Evolutionary conservation across 768 basidiomycete genomes (phyloP).

Genomic region (Krasilnikovozyma curviuscula): DNA sequence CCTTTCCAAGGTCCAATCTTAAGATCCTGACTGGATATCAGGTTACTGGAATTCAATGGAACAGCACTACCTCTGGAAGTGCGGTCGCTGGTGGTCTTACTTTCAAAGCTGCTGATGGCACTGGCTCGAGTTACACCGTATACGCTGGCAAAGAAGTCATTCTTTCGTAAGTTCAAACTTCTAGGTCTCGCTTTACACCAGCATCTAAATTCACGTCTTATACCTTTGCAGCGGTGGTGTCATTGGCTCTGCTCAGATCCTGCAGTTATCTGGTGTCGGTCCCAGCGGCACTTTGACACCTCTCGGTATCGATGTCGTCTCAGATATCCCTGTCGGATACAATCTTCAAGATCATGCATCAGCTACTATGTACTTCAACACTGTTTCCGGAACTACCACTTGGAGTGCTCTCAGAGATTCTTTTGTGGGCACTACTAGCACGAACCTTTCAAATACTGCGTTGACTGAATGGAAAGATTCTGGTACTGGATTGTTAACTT

Average conservation of each 20-base stretch:
- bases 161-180: conserved; percentile 20
- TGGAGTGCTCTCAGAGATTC: conserved; percentile 10
- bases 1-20: conserved; percentile 42
- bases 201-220: background rate
- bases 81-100: conserved; percentile 34
- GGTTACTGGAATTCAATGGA: conserved; percentile 35
- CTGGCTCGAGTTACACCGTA: conserved; percentile 28
- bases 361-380: conserved; percentile 1
- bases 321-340: conserved; percentile 43
- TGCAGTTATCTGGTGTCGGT: conserved; percentile 43
- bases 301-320: conserved; percentile 31
- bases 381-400: background rate
- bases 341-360: conserved; percentile 30
- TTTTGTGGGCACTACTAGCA: too few species aligned
- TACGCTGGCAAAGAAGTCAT: conserved; percentile 46
- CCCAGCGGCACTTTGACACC: conserved; percentile 35
- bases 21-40: conserved; percentile 43
- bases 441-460: too few species aligned
- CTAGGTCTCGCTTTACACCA: background rate
- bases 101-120: conserved; percentile 29
- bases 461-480: too few species aligned
- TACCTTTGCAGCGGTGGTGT: conserved; percentile 27
- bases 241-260: conserved; percentile 37
- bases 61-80: conserved; percentile 21
- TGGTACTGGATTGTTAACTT: too few species aligned